phyloP scores from a whole-genome alignment of 140 eudicot species.

The Flaveria floridana region DNA sequence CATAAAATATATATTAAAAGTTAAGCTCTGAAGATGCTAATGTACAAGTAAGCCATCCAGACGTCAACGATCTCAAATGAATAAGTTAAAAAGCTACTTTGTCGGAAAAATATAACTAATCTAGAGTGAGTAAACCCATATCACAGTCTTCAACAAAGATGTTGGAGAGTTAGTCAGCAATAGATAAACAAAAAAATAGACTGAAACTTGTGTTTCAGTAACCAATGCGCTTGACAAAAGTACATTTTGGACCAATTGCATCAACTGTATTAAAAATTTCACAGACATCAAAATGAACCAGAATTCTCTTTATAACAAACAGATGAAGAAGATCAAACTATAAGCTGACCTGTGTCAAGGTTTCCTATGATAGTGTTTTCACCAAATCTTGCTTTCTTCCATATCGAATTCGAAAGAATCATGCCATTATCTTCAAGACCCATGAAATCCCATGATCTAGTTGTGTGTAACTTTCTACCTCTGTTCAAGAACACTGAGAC shows the following conservation, averaged over 20 bases:
- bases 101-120: conserved; percentile 34
- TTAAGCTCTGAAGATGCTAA: conserved; percentile 21
- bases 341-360: conserved; percentile 97
- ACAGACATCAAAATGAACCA: conserved; percentile 24
- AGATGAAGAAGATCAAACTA: conserved; percentile 2
- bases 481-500: conserved; percentile 70
- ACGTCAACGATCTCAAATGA: conserved; percentile 49
- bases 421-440: conserved; percentile 74
- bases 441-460: conserved; percentile 90
- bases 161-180: conserved; percentile 30
- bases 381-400: conserved; percentile 89
- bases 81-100: conserved; percentile 33
- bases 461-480: conserved; percentile 84
- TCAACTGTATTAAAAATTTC: conserved; percentile 14
- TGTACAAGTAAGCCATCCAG: conserved; percentile 29
- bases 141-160: conserved; percentile 32
- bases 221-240: conserved; percentile 17
- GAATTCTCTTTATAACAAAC: conserved; percentile 17
- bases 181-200: conserved; percentile 9
- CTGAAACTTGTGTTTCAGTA: conserved; percentile 13
- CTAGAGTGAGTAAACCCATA: conserved; percentile 24
- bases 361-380: conserved; percentile 83
- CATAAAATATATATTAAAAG: conserved; percentile 20
- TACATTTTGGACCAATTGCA: conserved; percentile 26
- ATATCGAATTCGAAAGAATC: conserved; percentile 52